phyloP scores from a whole-genome alignment of 768 basidiomycete species.

The Mycena vitilis region DNA sequence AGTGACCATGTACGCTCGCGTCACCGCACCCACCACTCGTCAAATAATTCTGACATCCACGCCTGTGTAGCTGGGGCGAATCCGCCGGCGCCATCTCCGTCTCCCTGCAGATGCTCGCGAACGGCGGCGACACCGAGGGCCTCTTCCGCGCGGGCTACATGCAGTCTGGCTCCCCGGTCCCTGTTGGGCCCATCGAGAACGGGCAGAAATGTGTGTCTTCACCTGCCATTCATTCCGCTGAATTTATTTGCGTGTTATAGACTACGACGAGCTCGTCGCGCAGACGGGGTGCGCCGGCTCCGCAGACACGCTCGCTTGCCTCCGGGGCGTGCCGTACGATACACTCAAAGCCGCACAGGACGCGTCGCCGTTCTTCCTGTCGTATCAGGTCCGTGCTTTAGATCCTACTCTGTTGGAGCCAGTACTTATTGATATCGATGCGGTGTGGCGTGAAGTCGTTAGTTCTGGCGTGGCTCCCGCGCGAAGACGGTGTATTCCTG shows the following conservation, averaged over 20 bases:
- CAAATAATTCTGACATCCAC: too few relatives aligned
- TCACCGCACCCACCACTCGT: too few relatives aligned
- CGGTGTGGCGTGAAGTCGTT: slow-evolving; percentile 45
- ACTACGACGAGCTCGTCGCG: slow-evolving; percentile 56
- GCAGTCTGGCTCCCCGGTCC: slow-evolving; percentile 61
- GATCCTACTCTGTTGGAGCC: background rate
- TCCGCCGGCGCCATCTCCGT: slow-evolving; percentile 68
- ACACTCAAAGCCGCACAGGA: slow-evolving; percentile 56
- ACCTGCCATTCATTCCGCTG: background rate
- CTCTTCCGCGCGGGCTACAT: slow-evolving; percentile 64
- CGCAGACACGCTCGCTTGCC: slow-evolving; percentile 56
- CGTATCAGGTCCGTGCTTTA: slow-evolving; percentile 50
- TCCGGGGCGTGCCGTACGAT: slow-evolving; percentile 51
- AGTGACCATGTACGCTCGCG: slow-evolving; percentile 64
- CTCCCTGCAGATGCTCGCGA: slow-evolving; percentile 60
- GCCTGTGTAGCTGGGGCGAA: slow-evolving; percentile 64
- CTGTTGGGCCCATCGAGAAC: slow-evolving; percentile 56
- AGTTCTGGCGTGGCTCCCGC: slow-evolving; percentile 58
- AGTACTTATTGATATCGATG: background rate
- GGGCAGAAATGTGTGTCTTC: slow-evolving; percentile 52
- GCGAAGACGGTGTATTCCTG: slow-evolving; percentile 62
- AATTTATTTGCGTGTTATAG: slow-evolving; percentile 9
- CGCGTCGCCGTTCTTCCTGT: slow-evolving; percentile 52
- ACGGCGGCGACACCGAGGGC: slow-evolving; percentile 56
- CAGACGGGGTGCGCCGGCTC: slow-evolving; percentile 53